phyloP scores from a whole-genome alignment of 2,329 filamentous ascomycete species.

The Fusarium brachygibbosum region DNA sequence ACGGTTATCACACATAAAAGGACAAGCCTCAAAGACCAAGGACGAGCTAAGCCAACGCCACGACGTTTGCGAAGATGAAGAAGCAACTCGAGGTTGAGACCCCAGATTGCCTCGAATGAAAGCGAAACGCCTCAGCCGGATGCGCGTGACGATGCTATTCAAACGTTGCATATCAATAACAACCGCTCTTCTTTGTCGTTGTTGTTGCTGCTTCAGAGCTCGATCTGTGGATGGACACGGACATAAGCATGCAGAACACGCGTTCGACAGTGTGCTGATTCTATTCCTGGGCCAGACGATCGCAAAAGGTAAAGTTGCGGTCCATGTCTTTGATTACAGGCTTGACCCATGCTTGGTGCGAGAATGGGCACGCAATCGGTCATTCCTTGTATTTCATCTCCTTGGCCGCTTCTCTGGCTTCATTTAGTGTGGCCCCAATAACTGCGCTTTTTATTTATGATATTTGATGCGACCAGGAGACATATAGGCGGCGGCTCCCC shows the following conservation, averaged over 20 bases:
- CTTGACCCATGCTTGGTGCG: conserved; percentile 32
- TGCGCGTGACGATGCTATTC: conserved; percentile 29
- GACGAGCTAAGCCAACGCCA: conserved; percentile 27
- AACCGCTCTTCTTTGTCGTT: conserved; percentile 15
- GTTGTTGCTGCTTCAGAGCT: conserved; percentile 3
- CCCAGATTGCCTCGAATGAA: conserved; percentile 18
- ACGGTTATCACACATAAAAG: conserved; percentile 36
- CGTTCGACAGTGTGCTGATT: conserved; percentile 25
- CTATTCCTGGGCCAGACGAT: conserved; percentile 32
- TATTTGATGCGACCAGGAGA: conserved; percentile 33
- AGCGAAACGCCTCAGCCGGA: conserved; percentile 36
- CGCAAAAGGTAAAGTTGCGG: conserved; percentile 26
- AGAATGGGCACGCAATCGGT: conserved; percentile 37
- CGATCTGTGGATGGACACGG: conserved; percentile 8
- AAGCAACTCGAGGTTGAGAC: not conserved
- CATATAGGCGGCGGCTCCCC: conserved; percentile 22
- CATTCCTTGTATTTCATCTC: conserved; percentile 39
- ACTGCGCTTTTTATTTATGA: conserved; percentile 21
- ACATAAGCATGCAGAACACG: conserved; percentile 14
- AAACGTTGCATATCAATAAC: not conserved
- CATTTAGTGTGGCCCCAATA: conserved; percentile 30
- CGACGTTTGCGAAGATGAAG: conserved; percentile 33
- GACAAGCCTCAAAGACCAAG: conserved; percentile 16
- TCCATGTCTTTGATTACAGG: conserved; percentile 28
- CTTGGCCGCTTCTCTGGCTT: conserved; percentile 32